Evolutionary conservation across 148 eudicot species (phyloP).

Genomic region (Dianthus caryophyllus): DNA sequence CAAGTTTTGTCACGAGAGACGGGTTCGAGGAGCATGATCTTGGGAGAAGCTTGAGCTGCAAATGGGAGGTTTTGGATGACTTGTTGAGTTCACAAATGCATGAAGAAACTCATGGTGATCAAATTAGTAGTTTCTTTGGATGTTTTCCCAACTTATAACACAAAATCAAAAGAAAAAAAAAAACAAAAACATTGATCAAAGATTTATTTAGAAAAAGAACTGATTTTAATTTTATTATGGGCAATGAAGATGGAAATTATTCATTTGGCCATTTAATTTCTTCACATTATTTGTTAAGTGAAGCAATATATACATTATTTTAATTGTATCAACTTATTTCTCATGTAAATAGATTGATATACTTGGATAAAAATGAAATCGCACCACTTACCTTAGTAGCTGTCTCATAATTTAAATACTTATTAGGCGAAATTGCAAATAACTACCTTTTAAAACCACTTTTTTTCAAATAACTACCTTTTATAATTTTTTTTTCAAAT

Average conservation of each 20-base stretch:
- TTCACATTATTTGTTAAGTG: neutral
- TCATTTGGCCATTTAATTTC: neutral
- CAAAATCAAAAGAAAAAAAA: neutral
- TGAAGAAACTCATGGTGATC: slow-evolving; percentile 31
- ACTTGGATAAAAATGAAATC: too few relatives aligned
- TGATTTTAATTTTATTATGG: neutral
- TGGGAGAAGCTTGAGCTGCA: slow-evolving; percentile 20
- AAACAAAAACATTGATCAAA: neutral
- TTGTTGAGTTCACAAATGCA: slow-evolving; percentile 28
- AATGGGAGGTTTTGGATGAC: slow-evolving; percentile 47
- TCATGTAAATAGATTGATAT: too few relatives aligned
- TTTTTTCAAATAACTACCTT: too few relatives aligned
- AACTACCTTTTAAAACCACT: too few relatives aligned
- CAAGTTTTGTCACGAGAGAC: slow-evolving; percentile 33
- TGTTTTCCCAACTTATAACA: slow-evolving; percentile 50
- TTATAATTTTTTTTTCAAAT: too few relatives aligned
- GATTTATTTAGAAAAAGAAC: neutral
- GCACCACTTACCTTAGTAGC: too few relatives aligned
- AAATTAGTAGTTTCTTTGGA: slow-evolving; percentile 33
- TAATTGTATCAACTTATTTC: too few relatives aligned
- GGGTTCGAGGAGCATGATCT: slow-evolving; percentile 25
- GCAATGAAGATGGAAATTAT: neutral
- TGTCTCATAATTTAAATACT: too few relatives aligned
- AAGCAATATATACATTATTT: neutral
- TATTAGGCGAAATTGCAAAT: too few relatives aligned